Evolutionary conservation across 805 yeast species (phyloP).

Genomic region (Yamadazyma ubonensis): DNA sequence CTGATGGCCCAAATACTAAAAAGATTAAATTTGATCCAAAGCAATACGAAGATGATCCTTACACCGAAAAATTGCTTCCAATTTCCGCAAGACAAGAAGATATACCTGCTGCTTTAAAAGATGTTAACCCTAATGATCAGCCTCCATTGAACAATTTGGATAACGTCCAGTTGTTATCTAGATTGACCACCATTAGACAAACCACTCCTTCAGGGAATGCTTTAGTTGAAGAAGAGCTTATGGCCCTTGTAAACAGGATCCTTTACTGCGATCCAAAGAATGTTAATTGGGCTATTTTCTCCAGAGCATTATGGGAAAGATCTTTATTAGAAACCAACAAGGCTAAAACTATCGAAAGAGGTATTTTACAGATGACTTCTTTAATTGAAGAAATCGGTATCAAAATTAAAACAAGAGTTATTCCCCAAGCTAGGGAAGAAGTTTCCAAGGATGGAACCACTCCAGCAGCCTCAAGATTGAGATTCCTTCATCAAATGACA

Average conservation of each 20-base stretch:
- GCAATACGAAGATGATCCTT: slow-evolving; percentile 20
- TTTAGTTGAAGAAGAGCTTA: slow-evolving; percentile 77
- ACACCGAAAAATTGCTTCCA: slow-evolving; percentile 49
- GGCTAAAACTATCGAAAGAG: slow-evolving; percentile 89
- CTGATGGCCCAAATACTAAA: slow-evolving; percentile 33
- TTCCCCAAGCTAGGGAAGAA: slow-evolving; percentile 44
- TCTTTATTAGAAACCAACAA: slow-evolving; percentile 77
- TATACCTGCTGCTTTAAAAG: slow-evolving; percentile 54
- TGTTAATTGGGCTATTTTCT: slow-evolving; percentile 74
- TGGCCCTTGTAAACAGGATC: slow-evolving; percentile 72
- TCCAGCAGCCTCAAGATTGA: slow-evolving; percentile 53
- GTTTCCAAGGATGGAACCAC: slow-evolving; percentile 27
- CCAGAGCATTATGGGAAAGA: slow-evolving; percentile 87
- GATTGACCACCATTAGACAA: slow-evolving; percentile 60
- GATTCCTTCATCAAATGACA: slow-evolving; percentile 72
- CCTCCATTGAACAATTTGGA: slow-evolving; percentile 73
- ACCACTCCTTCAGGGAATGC: slow-evolving; percentile 71
- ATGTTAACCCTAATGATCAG: slow-evolving; percentile 77
- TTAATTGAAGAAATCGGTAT: slow-evolving; percentile 85
- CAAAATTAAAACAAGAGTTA: slow-evolving; percentile 53
- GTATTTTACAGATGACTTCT: slow-evolving; percentile 88
- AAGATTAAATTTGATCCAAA: slow-evolving; percentile 42
- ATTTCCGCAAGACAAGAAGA: slow-evolving; percentile 59
- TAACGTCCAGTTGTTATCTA: slow-evolving; percentile 66
- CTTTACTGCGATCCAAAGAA: slow-evolving; percentile 43